Evolutionary conservation across 208 protist species (phyloP).

Genomic region (Spongospora subterranea): DNA sequence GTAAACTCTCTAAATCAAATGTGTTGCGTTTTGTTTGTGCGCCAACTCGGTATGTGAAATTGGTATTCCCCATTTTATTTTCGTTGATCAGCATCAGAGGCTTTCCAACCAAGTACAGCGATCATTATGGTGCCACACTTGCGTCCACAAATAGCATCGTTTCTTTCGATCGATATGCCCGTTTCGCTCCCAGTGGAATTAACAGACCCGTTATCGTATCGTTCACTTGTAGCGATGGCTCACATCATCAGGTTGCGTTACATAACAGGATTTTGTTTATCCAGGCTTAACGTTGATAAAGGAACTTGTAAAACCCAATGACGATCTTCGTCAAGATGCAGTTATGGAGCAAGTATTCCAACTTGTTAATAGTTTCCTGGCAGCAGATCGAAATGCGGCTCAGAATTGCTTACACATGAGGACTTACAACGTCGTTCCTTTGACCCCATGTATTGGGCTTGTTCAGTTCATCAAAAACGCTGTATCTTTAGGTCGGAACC

Average conservation of each 20-base stretch:
- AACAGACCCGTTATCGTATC: background rate
- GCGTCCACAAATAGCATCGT: slow-evolving; percentile 1
- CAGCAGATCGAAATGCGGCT: slow-evolving; percentile 46
- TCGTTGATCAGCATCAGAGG: background rate
- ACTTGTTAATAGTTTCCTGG: slow-evolving; percentile 62
- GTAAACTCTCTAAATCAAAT: background rate
- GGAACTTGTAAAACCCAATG: slow-evolving; percentile 63
- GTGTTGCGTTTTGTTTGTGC: background rate
- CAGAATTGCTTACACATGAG: slow-evolving; percentile 74
- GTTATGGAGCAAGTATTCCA: slow-evolving; percentile 68
- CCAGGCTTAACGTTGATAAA: background rate
- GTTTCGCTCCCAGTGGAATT: background rate
- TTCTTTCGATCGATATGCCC: background rate
- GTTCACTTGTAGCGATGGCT: slow-evolving; percentile 35
- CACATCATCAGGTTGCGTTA: background rate
- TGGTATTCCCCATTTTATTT: background rate
- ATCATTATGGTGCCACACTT: background rate
- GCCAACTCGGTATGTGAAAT: background rate
- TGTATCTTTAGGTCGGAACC: slow-evolving; percentile 59
- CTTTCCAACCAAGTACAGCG: background rate
- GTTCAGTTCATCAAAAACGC: slow-evolving; percentile 70
- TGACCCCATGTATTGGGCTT: slow-evolving; percentile 64
- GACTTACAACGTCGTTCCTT: slow-evolving; percentile 88
- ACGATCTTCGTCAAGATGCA: slow-evolving; percentile 67
- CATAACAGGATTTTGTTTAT: background rate